Percentiles rank a stretch among this genome's conserved stretches.
These are phyloP conservation scores for Coemansia sp. DNA, from an alignment of 192 early-diverging fungal genomes.

Conservation along the genomic window DNA sequence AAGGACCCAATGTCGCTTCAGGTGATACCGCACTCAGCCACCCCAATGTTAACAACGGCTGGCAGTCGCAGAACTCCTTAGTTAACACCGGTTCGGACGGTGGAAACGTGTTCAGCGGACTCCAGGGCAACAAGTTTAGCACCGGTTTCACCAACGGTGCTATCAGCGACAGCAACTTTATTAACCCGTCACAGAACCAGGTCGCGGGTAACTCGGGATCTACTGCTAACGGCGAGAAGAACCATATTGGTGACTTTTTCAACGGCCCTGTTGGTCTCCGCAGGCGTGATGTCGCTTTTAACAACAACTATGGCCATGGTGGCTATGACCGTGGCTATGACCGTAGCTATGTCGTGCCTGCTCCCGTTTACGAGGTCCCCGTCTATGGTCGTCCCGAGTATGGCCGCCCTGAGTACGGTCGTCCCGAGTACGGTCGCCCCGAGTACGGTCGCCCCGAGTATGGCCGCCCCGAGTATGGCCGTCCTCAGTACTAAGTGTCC, in stretches of 20 bases:
- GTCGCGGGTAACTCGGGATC: slow-evolving; percentile 22
- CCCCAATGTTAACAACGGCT: slow-evolving; percentile 53
- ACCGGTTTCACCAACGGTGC: slow-evolving; percentile 26
- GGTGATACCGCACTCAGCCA: slow-evolving; percentile 43
- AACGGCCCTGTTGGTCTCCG: background rate
- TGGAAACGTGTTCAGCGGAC: slow-evolving; percentile 34
- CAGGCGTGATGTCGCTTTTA: slow-evolving; percentile 28
- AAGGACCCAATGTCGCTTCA: slow-evolving; percentile 28
- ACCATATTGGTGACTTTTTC: slow-evolving; percentile 28
- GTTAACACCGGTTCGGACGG: slow-evolving; percentile 27
- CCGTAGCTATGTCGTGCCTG: slow-evolving; percentile 6
- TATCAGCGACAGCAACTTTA: slow-evolving; percentile 27
- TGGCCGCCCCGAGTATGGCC: background rate
- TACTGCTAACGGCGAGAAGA: slow-evolving; percentile 30
- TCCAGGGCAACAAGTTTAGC: slow-evolving; percentile 26
- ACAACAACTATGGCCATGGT: slow-evolving; percentile 30
- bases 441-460: background rate
- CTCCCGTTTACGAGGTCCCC: slow-evolving; percentile 13
- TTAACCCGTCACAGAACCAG: slow-evolving; percentile 19
- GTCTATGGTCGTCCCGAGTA: slow-evolving; percentile 6
- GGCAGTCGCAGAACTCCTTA: slow-evolving; percentile 42
- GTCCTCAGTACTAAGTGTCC: background rate
- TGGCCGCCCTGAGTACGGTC: background rate
- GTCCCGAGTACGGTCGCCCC: slow-evolving; percentile 1
- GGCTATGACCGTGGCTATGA: slow-evolving; percentile 7